Evolutionary conservation across 2,329 filamentous ascomycete genomes (phyloP), one percentile per base, ranked within the genome.

Genomic region (Colletotrichum simmondsii): DNA sequence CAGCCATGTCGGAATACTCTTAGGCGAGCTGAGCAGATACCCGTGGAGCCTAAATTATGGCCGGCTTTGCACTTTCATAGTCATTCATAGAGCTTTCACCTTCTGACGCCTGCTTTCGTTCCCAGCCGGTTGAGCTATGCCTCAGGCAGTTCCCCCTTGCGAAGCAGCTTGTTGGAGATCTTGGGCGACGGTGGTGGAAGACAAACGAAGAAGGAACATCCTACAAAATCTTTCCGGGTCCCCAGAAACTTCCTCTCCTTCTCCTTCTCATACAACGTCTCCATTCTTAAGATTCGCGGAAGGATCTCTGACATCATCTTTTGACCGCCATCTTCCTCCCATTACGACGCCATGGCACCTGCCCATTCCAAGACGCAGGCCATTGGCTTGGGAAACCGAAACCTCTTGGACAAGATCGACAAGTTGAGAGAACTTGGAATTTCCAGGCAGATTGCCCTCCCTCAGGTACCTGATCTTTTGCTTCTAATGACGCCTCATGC

Each of bases 381-480:
- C 3, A 14, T 24, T 11, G 58, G 68, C 5, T 19, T 71, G 22
- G 68, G 68, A 12, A 71, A 68, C 22, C 68, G 68, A 7, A 46
- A 58, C 10, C 49, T 71, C 1, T 70, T 80, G 10, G 70, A 72
- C 11, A 80, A 80, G 65, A 80, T 80, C 26, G 79, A 81, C 30
- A 66, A 75, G 35, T 77, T 80, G 19, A 75, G 78, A 0, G 79
- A 84, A 68, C 79, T 85, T 10, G 81, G 80, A 5, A 78, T 86
- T 4, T 83, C 82, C 12, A 75, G 81, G 0, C 77, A 80, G 49
- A 78, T 86, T 6, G 58, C 70, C 26, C 60, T 72, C 46, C 70
- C 70, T 1, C 70, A 72, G 56, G 70, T 65, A 59, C 26, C 37
- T 76, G 54, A 14, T 19, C 3, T 49, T 7, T 10, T n/a, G 7